Evolutionary conservation across 1,139 yeast species (phyloP).

Genomic region (Kodamaea plutei): DNA sequence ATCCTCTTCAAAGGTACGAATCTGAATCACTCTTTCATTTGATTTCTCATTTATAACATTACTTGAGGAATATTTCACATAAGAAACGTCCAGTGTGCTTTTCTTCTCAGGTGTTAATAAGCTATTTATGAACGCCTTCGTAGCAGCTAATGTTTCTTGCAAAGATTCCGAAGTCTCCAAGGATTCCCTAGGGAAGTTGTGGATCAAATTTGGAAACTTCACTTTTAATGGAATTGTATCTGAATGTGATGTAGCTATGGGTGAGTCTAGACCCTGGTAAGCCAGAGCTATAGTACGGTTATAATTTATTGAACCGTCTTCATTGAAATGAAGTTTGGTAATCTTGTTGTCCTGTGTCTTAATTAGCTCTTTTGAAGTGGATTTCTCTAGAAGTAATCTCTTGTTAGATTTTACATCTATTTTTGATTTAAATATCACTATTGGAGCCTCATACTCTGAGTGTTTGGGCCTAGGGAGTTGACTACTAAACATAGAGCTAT

Average conservation of each 20-base stretch:
- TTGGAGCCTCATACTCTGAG: conserved; percentile 14
- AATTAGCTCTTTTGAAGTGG: too few relatives aligned
- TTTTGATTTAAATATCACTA: too few relatives aligned
- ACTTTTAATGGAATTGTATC: conserved; percentile 42
- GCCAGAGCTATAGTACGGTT: conserved; percentile 26
- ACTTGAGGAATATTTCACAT: conserved; percentile 20
- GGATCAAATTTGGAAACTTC: conserved; percentile 37
- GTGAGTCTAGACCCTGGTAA: too few relatives aligned
- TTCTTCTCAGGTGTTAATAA: conserved; percentile 14
- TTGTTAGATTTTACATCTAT: too few relatives aligned
- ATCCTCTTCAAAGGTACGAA: conserved; percentile 51
- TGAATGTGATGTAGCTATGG: conserved; percentile 30
- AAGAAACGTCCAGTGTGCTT: conserved; percentile 15
- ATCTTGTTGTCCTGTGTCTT: neutral
- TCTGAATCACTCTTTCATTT: conserved; percentile 23
- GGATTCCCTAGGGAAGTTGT: conserved; percentile 35
- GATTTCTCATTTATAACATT: conserved; percentile 10
- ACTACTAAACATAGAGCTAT: conserved; percentile 38
- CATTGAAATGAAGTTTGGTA: conserved; percentile 21
- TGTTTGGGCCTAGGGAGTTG: conserved; percentile 29
- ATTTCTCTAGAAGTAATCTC: too few relatives aligned
- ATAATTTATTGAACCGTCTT: conserved; percentile 29
- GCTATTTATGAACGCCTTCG: conserved; percentile 22
- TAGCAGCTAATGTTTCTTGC: conserved; percentile 25
- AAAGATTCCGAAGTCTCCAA: conserved; percentile 24